Conservation (phyloP, 2,329 filamentous ascomycete species). For the Drechslerella coelobrocha region DNA sequence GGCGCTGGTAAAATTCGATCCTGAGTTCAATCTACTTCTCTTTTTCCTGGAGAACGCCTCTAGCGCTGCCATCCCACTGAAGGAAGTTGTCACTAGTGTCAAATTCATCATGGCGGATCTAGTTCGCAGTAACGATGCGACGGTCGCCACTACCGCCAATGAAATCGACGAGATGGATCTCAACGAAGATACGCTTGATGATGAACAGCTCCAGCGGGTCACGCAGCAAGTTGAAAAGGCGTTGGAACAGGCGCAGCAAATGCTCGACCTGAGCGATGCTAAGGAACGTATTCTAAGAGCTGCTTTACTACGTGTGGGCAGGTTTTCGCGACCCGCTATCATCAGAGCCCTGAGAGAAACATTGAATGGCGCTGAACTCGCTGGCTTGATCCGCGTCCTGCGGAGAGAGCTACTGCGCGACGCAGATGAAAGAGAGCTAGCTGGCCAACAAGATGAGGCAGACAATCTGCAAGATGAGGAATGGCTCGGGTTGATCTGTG, state of each 20-base stretch:
- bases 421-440: slow-evolving; percentile 36
- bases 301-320: slow-evolving; percentile 32
- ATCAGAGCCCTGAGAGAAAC: slow-evolving; percentile 40
- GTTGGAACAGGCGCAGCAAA: slow-evolving; percentile 37
- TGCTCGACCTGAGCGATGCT: slow-evolving; percentile 41
- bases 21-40: slow-evolving; percentile 45
- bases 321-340: slow-evolving; percentile 38
- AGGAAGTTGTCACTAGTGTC: slow-evolving; percentile 48
- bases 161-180: slow-evolving; percentile 49
- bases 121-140: slow-evolving; percentile 16
- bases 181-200: slow-evolving; percentile 45
- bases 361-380: slow-evolving; percentile 42
- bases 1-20: slow-evolving; percentile 42
- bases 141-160: not conserved
- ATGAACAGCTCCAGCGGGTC: slow-evolving; percentile 44
- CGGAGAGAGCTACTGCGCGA: slow-evolving; percentile 41
- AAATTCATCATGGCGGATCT: slow-evolving; percentile 43
- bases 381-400: slow-evolving; percentile 41
- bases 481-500: slow-evolving; percentile 48
- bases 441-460: slow-evolving; percentile 6
- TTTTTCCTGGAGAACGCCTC: slow-evolving; percentile 49
- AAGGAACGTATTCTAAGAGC: slow-evolving; percentile 48
- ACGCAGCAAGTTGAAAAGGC: slow-evolving; percentile 48
- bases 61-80: slow-evolving; percentile 36
- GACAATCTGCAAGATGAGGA: slow-evolving; percentile 42